Conservation (phyloP, 2,329 filamentous ascomycete species). For the Aspergillus calidoustus region DNA sequence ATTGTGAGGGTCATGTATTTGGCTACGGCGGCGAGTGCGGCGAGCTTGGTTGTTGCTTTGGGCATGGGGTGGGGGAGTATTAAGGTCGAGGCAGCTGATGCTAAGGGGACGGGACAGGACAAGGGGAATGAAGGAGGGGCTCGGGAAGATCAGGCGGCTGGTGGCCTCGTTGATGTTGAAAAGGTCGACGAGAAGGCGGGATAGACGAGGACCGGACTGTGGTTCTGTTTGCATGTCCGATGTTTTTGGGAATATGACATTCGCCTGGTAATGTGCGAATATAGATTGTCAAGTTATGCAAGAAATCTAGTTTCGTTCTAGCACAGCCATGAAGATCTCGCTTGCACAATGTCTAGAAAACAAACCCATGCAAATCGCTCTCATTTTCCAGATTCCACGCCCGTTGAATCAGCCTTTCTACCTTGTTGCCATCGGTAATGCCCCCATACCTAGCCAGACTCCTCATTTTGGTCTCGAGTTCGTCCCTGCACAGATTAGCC, state of each 20-base stretch:
- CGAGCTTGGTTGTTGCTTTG: conserved; percentile 22
- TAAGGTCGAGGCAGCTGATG: conserved; percentile 20
- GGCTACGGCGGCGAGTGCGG: conserved; percentile 19
- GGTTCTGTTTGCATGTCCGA: too few species aligned
- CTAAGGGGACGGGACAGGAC: neutral
- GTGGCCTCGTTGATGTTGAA: too few species aligned
- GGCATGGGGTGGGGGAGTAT: conserved; percentile 36
- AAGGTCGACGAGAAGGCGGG: too few species aligned
- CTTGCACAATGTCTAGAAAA: neutral
- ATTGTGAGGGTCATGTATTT: conserved; percentile 33
- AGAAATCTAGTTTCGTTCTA: neutral
- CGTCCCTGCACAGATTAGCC: neutral
- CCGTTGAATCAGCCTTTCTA: conserved; percentile 26
- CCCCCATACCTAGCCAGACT: conserved; percentile 22
- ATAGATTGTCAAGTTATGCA: neutral
- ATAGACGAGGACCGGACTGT: too few species aligned
- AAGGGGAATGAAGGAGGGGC: neutral
- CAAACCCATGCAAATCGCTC: conserved; percentile 22
- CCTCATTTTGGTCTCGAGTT: neutral
- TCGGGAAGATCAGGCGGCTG: neutral
- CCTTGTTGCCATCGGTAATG: conserved; percentile 22
- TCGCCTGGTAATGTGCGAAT: neutral
- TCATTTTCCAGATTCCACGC: conserved; percentile 30
- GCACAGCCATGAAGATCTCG: neutral
- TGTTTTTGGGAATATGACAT: too few species aligned